These are phyloP conservation scores for Neoscytalidium dimidiatum DNA, from an alignment of 2,329 filamentous ascomycete species.

Conservation along the genomic window DNA sequence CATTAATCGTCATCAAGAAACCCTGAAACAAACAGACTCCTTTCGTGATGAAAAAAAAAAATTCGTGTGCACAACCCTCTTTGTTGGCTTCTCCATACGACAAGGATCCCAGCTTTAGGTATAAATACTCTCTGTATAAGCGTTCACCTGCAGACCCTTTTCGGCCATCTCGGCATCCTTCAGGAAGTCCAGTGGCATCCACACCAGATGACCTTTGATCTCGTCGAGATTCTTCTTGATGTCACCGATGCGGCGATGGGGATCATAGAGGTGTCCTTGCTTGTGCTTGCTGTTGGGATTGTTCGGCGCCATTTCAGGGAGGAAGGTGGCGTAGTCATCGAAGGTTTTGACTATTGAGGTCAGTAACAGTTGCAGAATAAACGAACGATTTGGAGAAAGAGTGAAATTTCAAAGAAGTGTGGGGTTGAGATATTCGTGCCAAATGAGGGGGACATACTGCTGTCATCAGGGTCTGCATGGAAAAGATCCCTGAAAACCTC, in stretches of 20 bases:
- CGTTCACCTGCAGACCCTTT: constrained; percentile 80
- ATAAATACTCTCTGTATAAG: constrained; percentile 84
- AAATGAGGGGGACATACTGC: constrained; percentile 56
- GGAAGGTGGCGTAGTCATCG: constrained; percentile 82
- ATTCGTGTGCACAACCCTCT: no score
- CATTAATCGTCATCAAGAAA: background rate
- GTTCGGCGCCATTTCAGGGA: constrained; percentile 50
- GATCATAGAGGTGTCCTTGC: constrained; percentile 84
- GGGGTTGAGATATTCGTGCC: no score
- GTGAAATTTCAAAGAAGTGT: background rate
- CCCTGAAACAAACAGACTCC: background rate
- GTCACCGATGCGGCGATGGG: constrained; percentile 63
- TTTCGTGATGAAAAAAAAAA: background rate
- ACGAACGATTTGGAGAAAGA: background rate
- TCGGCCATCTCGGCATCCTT: constrained; percentile 87
- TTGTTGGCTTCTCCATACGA: background rate
- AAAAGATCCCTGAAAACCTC: constrained; percentile 76
- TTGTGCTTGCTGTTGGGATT: constrained; percentile 65
- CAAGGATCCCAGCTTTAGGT: constrained; percentile 49
- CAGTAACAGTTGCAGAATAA: constrained; percentile 38
- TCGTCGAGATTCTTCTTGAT: constrained; percentile 74
- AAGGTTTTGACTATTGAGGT: constrained; percentile 67
- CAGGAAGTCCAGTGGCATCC: constrained; percentile 92
- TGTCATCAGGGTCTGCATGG: constrained; percentile 85
- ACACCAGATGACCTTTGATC: constrained; percentile 86